phyloP scores from a whole-genome alignment of 345 rosid species.

The Eucalyptus pauciflora region DNA sequence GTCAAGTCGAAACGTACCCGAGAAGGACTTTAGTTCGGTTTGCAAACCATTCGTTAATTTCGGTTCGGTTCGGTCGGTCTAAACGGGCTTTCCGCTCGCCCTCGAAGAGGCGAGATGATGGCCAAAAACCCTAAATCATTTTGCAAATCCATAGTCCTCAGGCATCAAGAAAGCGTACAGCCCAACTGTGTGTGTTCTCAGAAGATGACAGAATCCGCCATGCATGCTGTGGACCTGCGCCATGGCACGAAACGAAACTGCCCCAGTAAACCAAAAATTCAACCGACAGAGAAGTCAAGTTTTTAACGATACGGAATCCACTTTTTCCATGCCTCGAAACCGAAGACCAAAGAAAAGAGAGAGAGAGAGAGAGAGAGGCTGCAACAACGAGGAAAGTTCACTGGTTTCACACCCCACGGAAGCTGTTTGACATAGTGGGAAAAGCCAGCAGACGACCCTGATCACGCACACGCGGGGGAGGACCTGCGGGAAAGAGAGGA shows the following conservation, averaged over 20 bases:
- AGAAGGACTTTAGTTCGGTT: background rate
- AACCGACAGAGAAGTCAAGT: background rate
- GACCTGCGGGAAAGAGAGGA: background rate
- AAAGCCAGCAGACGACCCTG: background rate
- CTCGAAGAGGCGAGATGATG: background rate
- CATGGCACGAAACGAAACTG: background rate
- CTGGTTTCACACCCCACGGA: background rate
- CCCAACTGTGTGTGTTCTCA: background rate
- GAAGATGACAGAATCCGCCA: background rate
- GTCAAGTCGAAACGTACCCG: background rate
- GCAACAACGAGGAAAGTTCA: background rate
- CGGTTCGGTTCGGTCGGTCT: background rate
- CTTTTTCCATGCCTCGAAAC: background rate
- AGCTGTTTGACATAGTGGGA: background rate
- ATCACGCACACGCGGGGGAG: background rate
- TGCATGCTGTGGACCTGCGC: background rate
- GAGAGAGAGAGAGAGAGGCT: background rate
- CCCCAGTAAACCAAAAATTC: background rate
- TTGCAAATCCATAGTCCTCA: background rate
- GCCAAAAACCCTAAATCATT: background rate
- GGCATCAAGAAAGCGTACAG: background rate
- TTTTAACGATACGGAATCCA: background rate
- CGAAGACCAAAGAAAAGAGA: background rate
- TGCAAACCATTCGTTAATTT: background rate
- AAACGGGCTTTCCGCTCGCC: background rate